These are phyloP conservation scores for Diplodia scrobiculata DNA, from an alignment of 2,329 filamentous ascomycete species.

Conservation along the genomic window DNA sequence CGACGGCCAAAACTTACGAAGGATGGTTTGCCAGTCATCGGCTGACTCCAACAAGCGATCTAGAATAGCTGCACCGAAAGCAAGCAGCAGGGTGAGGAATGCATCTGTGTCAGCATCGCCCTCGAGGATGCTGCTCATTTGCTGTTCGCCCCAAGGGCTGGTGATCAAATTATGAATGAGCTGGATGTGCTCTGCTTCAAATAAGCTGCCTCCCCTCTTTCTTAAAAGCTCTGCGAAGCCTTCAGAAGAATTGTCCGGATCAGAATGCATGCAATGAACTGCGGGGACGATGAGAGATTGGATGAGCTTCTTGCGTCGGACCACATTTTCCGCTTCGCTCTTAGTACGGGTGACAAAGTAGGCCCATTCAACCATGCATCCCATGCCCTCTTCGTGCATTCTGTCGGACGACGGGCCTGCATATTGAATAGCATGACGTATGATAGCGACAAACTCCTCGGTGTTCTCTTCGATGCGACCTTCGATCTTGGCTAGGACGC, in stretches of 20 bases:
- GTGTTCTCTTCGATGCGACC: slow-evolving; percentile 19
- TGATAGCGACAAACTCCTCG: slow-evolving; percentile 19
- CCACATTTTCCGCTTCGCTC: slow-evolving; percentile 3
- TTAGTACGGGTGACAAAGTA: slow-evolving; percentile 25
- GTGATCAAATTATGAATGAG: slow-evolving; percentile 54
- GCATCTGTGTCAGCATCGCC: slow-evolving; percentile 66
- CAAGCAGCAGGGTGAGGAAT: slow-evolving; percentile 67
- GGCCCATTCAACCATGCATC: slow-evolving; percentile 27
- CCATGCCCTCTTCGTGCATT: slow-evolving; percentile 24
- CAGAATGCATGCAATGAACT: slow-evolving; percentile 36
- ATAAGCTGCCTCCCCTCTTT: slow-evolving; percentile 66
- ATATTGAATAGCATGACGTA: slow-evolving; percentile 9
- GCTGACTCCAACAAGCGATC: slow-evolving; percentile 41
- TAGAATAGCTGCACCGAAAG: slow-evolving; percentile 68
- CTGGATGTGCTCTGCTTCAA: slow-evolving; percentile 58
- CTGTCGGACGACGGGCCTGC: neutral
- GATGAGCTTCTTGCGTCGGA: slow-evolving; percentile 18
- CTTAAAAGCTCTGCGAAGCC: slow-evolving; percentile 65
- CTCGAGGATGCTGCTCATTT: slow-evolving; percentile 58
- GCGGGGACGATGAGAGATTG: slow-evolving; percentile 28
- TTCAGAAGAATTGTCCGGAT: slow-evolving; percentile 59
- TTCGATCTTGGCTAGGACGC: slow-evolving; percentile 9
- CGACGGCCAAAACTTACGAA: slow-evolving; percentile 37
- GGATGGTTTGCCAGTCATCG: slow-evolving; percentile 40
- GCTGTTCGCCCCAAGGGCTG: slow-evolving; percentile 60